Base-by-base conservation (phyloP, 371 early-diverging fungal species). In the Homolaphlyctis polyrhiza region DNA sequence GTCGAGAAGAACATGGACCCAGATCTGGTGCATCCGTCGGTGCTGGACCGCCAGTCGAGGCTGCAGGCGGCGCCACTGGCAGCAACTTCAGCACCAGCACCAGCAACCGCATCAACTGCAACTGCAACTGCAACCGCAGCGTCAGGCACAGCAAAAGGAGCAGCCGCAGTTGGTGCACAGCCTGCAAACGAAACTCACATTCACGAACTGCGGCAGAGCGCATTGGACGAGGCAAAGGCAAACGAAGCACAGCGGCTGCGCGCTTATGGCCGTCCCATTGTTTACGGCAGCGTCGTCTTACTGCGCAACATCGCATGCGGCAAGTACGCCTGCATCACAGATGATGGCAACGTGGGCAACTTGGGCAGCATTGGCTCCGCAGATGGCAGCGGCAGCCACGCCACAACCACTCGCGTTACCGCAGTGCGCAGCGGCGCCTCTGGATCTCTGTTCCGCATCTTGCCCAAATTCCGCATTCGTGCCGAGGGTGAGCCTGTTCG, bases 401-500 rank as follows among this genome's bases (percentile, higher is more conserved):
- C 14, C 58, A 63, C 67, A 14, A 66, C 66, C 50, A 70, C 81
- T 51, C 76, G 73, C 39, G 75, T 81, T 35, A 74, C 76, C 34
- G 48, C 82, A 18, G 75, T 77, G 23, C 68, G 69, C 61, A 65
- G 3, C 28, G 54, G 35, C 57, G 64, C n/a, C 65, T 71, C 27
- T 73, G 76, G 18, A 18, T 47, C 47, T 25, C 72, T 70, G 58
- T 85, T 85, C 64, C 67, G 74, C 43, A 81, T 85, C 58, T 62
- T 82, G 62, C 85, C 85, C 21, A 73, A 80, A 23, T 79, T 80
- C 48, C 58, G 81, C 4, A 80, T 85, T 51, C 69, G 83, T 18
- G 79, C 76, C 18, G 85, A 82, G 29, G 85, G 85, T 13, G 85
- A 85, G 60, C 75, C 78, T 30, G 78, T 85, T 1, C 70, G 79